These are phyloP conservation scores for Alternaria rosae DNA, from an alignment of 2,329 filamentous ascomycete species.

Conservation along the genomic window DNA sequence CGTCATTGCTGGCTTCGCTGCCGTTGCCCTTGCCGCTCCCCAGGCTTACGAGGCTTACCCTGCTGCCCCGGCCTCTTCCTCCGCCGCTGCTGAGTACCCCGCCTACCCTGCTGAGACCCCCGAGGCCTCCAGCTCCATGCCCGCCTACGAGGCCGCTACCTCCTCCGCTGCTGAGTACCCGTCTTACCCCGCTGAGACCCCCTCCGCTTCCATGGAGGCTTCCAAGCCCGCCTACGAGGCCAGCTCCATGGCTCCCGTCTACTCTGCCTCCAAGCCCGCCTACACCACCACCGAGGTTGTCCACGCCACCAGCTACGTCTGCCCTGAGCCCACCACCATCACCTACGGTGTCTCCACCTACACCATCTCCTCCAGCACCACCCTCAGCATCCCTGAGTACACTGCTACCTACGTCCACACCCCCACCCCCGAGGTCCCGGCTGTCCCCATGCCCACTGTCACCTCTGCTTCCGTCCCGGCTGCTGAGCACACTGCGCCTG, in stretches of 20 bases:
- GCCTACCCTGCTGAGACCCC: constrained; percentile 4
- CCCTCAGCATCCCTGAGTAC: constrained; percentile 35
- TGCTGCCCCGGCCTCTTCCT: background rate
- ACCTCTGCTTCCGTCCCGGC: background rate
- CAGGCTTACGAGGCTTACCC: constrained; percentile 24
- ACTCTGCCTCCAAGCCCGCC: constrained; percentile 14
- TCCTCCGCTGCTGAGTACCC: background rate
- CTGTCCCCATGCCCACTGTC: background rate
- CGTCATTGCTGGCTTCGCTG: constrained; percentile 42
- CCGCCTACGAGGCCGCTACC: constrained; percentile 2
- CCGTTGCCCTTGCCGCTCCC: constrained; percentile 32
- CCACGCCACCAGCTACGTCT: constrained; percentile 32
- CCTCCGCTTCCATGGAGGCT: background rate
- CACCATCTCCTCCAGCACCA: constrained; percentile 43
- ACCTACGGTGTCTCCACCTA: constrained; percentile 42
- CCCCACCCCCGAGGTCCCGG: constrained; percentile 14
- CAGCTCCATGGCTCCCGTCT: background rate
- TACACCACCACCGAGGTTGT: constrained; percentile 40
- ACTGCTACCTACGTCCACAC: constrained; percentile 31
- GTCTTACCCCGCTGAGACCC: constrained; percentile 1
- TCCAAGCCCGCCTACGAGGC: background rate
- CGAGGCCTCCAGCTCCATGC: constrained; percentile 3
- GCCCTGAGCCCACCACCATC: constrained; percentile 36
- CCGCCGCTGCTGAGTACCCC: constrained; percentile 12
- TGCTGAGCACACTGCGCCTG: background rate